Conservation (phyloP, 208 protist species). For the Lotmaria passim region DNA sequence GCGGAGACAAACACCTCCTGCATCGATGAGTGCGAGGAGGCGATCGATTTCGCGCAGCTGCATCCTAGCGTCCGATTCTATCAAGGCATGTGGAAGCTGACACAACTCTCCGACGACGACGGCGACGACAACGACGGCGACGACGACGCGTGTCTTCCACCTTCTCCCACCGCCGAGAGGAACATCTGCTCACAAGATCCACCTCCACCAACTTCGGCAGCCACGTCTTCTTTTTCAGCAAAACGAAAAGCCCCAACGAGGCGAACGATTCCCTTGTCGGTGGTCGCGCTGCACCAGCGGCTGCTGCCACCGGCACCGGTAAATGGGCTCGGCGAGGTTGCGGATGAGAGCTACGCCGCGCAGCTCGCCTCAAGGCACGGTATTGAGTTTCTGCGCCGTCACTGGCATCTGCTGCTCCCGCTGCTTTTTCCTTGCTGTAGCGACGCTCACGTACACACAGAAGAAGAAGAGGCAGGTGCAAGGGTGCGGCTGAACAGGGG, state of each 20-base stretch:
- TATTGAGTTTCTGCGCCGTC: conserved; percentile 65
- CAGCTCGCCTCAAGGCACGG: conserved; percentile 63
- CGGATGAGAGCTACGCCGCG: conserved; percentile 67
- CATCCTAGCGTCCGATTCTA: conserved; percentile 76
- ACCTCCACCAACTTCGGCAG: background rate
- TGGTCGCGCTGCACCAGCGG: conserved; percentile 70
- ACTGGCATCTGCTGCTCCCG: conserved; percentile 69
- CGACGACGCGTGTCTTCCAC: background rate
- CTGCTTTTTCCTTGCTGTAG: conserved; percentile 58
- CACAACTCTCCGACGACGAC: conserved; percentile 13
- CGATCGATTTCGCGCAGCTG: conserved; percentile 7
- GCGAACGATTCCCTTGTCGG: conserved; percentile 34
- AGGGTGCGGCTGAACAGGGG: too few species aligned
- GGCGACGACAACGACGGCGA: background rate
- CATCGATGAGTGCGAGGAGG: background rate
- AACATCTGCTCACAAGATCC: too few species aligned
- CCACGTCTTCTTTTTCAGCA: background rate
- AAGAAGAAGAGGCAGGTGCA: too few species aligned
- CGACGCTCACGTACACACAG: background rate
- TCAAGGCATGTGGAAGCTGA: conserved; percentile 40
- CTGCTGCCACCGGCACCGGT: conserved; percentile 65
- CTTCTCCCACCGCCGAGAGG: too few species aligned
- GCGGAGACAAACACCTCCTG: background rate
- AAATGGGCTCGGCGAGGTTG: conserved; percentile 34
- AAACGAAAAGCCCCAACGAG: too few species aligned